phyloP scores from a whole-genome alignment of 495 filamentous ascomycete genomes.

The Xylaria sp. region DNA sequence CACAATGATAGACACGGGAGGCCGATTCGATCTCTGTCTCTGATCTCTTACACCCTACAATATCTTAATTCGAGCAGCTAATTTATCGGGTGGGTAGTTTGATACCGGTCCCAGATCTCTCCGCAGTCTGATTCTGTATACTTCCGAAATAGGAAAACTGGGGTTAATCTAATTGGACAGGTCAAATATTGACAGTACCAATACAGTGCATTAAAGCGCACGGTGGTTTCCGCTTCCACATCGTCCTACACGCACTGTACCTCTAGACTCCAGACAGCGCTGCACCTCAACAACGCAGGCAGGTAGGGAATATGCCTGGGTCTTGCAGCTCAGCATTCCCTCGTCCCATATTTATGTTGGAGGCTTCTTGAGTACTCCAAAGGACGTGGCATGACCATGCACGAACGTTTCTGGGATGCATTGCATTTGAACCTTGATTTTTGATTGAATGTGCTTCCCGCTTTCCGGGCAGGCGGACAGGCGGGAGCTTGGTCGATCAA shows the following conservation, averaged over 20 bases:
- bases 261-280: background rate
- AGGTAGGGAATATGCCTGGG: slow-evolving; percentile 1
- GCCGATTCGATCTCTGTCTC: background rate
- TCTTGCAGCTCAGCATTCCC: background rate
- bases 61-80: background rate
- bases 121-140: background rate
- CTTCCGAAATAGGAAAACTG: slow-evolving; percentile 19
- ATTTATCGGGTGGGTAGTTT: background rate
- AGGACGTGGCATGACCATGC: slow-evolving; percentile 1
- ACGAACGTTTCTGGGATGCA: slow-evolving; percentile 18
- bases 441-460: slow-evolving; percentile 16
- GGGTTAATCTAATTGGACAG: slow-evolving; percentile 5
- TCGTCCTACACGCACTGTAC: slow-evolving; percentile 12
- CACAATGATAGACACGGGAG: background rate
- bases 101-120: background rate
- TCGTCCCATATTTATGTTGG: slow-evolving; percentile 13
- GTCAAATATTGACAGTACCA: background rate
- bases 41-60: background rate
- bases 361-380: background rate
- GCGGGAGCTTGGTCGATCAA: slow-evolving; percentile 27
- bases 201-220: slow-evolving; percentile 1
- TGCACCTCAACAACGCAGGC: background rate
- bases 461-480: slow-evolving; percentile 13
- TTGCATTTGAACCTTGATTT: slow-evolving; percentile 12
- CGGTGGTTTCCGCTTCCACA: background rate